Base-by-base conservation (phyloP, 352 stramenopile species). In the Globisporangium takayamanum region DNA sequence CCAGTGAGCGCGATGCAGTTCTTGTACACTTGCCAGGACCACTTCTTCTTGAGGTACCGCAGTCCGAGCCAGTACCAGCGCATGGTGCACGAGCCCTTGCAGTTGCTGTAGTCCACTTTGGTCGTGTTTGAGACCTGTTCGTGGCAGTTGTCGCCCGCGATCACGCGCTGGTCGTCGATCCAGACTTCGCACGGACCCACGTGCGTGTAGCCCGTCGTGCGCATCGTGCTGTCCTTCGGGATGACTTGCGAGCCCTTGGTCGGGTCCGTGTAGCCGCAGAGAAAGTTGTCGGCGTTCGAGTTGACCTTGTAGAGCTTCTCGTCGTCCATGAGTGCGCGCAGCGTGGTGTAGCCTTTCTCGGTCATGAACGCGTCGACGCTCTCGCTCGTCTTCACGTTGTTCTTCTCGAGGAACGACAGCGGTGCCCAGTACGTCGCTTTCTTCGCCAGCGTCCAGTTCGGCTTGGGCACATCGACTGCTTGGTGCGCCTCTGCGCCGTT, bases 21-120 rank as follows among this genome's bases (percentile, higher is more conserved):
- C 64, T 85, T 85, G 66, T 79, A 85, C 42, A 85, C 73, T 53
- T 85, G 75, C 75, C 75, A 85, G 57, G 75, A 85, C 64, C 78
- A 85, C 8, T 68, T 59, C 39, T 68, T 67, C 37, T 80, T 67
- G 44, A 74, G 50, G 59, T 74, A 85, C 33, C 75, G 75, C 54
- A 85, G 58, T 22, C 73, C 73, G 36, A 85, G 73, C 75, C 75
- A 85, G 59, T 79, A 85, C 72, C 74, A 86, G 42, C 55, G 61
- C 39, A 86, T 64, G 45, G 50, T 74, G 55, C 76, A 86, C 42
- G 44, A 50, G 18, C 74, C 59, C 39, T 72, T 70, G 53, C 76
- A 84, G 47, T 56, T 60, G 50, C 64, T 76, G 63, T 84, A 87
- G 70, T 87, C 70, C 46, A 87, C 45, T 30, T 62, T 62, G 48